Conservation (phyloP, 345 rosid species). For the Citrus sp. region DNA sequence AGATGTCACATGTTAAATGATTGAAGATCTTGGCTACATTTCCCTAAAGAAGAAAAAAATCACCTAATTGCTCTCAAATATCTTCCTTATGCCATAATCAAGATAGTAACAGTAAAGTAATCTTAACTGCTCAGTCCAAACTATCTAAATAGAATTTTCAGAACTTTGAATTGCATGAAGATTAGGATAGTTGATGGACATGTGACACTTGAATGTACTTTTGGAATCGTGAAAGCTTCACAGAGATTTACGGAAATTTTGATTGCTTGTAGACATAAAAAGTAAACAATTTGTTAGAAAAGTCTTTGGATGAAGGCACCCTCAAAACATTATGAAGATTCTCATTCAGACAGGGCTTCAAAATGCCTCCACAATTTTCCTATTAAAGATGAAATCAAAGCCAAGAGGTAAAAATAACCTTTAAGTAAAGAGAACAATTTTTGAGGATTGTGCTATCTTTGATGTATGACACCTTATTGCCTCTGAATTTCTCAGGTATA, state of each 20-base stretch:
- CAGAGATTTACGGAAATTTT: not conserved
- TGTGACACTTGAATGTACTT: not conserved
- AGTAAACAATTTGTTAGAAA: not conserved
- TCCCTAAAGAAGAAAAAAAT: not conserved
- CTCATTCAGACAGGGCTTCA: not conserved
- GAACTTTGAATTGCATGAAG: not conserved
- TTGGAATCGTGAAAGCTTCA: not conserved
- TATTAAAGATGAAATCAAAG: constrained; percentile 4
- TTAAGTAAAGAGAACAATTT: constrained; percentile 55
- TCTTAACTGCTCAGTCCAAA: not conserved
- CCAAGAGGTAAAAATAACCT: constrained; percentile 38
- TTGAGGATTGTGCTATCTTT: constrained; percentile 54
- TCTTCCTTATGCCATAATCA: not conserved
- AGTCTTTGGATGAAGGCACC: not conserved
- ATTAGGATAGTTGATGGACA: not conserved
- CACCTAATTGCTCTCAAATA: not conserved
- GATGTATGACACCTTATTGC: constrained; percentile 54
- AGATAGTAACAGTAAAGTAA: not conserved
- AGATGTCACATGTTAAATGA: not conserved
- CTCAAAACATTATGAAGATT: constrained; percentile 1
- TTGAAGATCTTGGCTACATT: not conserved
- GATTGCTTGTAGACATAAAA: not conserved
- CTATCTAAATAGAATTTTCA: not conserved
- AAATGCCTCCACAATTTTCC: not conserved
- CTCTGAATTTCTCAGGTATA: constrained; percentile 50